phyloP scores from a whole-genome alignment of 441 rosid genomes.

The Erysimum cheiri region DNA sequence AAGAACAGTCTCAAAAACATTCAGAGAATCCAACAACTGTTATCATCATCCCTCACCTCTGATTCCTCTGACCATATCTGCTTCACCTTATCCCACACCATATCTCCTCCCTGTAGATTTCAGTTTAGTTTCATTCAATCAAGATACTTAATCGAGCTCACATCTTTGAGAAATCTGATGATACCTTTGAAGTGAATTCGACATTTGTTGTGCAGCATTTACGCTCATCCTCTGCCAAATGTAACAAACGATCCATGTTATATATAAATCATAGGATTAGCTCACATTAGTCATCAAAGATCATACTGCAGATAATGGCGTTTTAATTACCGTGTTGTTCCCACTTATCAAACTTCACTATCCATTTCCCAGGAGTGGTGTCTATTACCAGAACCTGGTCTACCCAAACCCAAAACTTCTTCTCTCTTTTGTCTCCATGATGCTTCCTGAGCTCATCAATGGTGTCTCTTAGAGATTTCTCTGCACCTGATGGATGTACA shows the following conservation, averaged over 20 bases:
- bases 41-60: conserved; percentile 39
- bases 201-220: conserved; percentile 59
- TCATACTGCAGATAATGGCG: not conserved
- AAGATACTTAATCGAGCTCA: not conserved
- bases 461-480: conserved; percentile 58
- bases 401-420: conserved; percentile 76
- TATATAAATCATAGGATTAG: not conserved
- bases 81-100: conserved; percentile 61
- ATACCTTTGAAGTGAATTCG: conserved; percentile 60
- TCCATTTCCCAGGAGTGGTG: conserved; percentile 58
- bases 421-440: conserved; percentile 74
- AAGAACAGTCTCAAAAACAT: conserved; percentile 9
- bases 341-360: conserved; percentile 73
- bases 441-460: conserved; percentile 52
- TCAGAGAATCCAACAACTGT: conserved; percentile 50
- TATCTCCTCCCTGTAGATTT: conserved; percentile 46
- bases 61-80: conserved; percentile 70
- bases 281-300: conserved; percentile 25
- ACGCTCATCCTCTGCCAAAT: conserved; percentile 58
- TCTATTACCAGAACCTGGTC: conserved; percentile 62
- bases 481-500: conserved; percentile 72
- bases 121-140: conserved; percentile 4
- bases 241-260: not conserved
- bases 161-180: conserved; percentile 13
- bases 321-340: conserved; percentile 60